A percentile compares a stretch with the other conserved stretches of the same genome.
These are phyloP conservation scores for Scopulariopsis brevicaulis DNA, from an alignment of 2,329 filamentous ascomycete species.

Conservation along the genomic window DNA sequence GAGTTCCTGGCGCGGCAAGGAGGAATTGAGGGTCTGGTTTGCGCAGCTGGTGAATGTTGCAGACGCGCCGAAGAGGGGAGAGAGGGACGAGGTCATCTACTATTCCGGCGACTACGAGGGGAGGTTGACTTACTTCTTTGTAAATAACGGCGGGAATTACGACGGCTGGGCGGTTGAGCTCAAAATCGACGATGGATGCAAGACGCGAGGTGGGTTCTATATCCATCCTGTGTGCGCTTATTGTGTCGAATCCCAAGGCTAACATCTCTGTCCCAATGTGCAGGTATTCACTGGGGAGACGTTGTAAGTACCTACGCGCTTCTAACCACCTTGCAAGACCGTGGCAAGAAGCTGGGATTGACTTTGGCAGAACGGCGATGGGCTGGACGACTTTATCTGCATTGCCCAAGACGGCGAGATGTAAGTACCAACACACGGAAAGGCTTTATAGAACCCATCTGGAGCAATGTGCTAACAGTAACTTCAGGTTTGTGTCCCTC, in stretches of 20 bases:
- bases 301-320: background rate
- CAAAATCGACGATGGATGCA: background rate
- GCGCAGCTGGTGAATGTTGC: slow-evolving; percentile 6
- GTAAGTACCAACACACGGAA: background rate
- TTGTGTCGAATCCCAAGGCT: no score
- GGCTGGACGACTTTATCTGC: slow-evolving; percentile 19
- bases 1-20: background rate
- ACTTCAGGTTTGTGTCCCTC: background rate
- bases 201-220: no score
- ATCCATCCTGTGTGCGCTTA: no score
- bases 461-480: background rate
- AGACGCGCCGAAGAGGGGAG: background rate
- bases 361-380: slow-evolving; percentile 8
- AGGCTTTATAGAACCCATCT: background rate
- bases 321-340: background rate
- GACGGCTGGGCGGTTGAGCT: no score
- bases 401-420: slow-evolving; percentile 11
- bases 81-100: slow-evolving; percentile 4
- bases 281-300: background rate
- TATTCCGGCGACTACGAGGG: background rate
- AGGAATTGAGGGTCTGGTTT: slow-evolving; percentile 4
- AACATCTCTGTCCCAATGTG: background rate
- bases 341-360: background rate
- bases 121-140: no score
- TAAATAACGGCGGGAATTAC: no score